Base-by-base conservation (phyloP, 106 monocot genomes). In the Gastrodia elata region DNA sequence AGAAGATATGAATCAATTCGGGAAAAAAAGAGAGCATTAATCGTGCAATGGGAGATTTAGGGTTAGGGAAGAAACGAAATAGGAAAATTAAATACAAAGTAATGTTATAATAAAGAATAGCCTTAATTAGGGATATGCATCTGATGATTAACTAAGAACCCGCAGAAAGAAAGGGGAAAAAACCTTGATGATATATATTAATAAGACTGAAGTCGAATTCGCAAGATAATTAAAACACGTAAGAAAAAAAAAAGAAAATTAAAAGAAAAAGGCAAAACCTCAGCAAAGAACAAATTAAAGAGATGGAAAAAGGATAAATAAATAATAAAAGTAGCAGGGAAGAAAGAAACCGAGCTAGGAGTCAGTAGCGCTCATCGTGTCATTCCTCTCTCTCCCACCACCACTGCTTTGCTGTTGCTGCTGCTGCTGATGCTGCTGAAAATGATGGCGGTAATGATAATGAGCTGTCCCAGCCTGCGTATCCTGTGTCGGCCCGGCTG, bases 351-450 rank as follows among this genome's bases (percentile, higher is more conserved):
- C 40, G 8, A 24, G n/a, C 39, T 69, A 52, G 9, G 42, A 34
- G 32, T 73, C 80, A 22, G 81, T 87, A 5, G 83, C 80, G 73
- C 83, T 93, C 87, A 87, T 91, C 37, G 82, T 89, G 33, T 92
- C 86, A 41, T 89, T 82, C 71, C 81, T 82, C 2, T 86, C 86
- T 36, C 82, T 74, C 20, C 38, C 67, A 37, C 72, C 83, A 26
- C 73, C 78, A 2, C 78, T 71, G 14, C 75, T 64, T 1, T 61
- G 74, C 32, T 73, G 73, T 1, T 79, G 82, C 36, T 78, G 65
- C 20, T 37, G 67, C 18, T 67, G 36, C 5, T 67, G 67, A 0
- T 61, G 61, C 20, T 61, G 61, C 8, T 61, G 22, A 14, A 30
- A 32, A 30, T 61, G 61, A 61, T 61, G 82, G 25, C 73, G 75